phyloP scores from a whole-genome alignment of 495 filamentous ascomycete species.

The Parathielavia hyrcaniae region DNA sequence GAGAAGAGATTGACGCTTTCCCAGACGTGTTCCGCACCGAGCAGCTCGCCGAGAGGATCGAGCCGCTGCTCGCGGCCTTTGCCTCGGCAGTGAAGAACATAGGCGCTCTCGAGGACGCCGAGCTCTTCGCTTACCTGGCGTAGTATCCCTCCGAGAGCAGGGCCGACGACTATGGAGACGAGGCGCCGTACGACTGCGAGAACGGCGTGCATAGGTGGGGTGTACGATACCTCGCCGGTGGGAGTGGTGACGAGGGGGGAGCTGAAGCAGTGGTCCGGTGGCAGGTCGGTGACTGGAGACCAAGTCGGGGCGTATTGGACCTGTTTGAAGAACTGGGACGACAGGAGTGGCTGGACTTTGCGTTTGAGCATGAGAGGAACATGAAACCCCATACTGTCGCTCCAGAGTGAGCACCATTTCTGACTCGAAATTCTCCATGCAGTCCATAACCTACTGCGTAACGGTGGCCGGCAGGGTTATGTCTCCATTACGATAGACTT shows the following conservation, averaged over 20 bases:
- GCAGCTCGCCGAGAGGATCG: slow-evolving; percentile 2
- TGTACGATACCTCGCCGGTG: neutral
- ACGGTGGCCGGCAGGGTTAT: slow-evolving; percentile 12
- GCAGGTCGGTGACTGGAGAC: slow-evolving; percentile 11
- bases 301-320: neutral
- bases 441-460: slow-evolving; percentile 9
- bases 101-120: slow-evolving; percentile 21
- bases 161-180: slow-evolving; percentile 7
- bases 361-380: neutral
- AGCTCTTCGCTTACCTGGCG: slow-evolving; percentile 24
- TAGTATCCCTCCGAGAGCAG: slow-evolving; percentile 25
- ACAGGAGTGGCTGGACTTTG: slow-evolving; percentile 10
- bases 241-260: neutral
- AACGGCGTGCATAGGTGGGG: slow-evolving; percentile 2
- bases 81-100: neutral
- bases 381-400: neutral
- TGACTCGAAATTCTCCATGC: no score
- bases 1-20: neutral
- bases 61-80: slow-evolving; percentile 8
- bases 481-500: neutral
- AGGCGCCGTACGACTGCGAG: slow-evolving; percentile 1
- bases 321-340: slow-evolving; percentile 2
- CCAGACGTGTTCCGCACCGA: slow-evolving; percentile 9
- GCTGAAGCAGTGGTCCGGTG: slow-evolving; percentile 2
- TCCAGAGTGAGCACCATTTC: neutral